A percentile compares a stretch with the other conserved stretches of the same genome.
Conservation (phyloP, 176 grass and related monocot genomes). For the Phragmites australis region DNA sequence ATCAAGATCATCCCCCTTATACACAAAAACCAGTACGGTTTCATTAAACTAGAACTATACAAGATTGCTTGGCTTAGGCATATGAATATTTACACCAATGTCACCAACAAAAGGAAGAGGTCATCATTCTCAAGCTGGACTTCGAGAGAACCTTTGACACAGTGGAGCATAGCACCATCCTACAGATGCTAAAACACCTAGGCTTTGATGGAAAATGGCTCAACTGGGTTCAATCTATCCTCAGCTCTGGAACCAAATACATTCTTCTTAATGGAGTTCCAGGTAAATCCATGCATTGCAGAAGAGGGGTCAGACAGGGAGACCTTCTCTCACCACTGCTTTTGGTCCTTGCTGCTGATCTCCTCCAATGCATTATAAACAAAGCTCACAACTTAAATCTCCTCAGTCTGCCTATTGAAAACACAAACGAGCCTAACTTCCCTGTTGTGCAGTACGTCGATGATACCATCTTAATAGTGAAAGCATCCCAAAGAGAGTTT, state of each 20-base stretch:
- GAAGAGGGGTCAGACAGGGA: neutral
- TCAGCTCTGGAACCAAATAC: neutral
- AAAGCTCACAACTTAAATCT: neutral
- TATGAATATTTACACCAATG: neutral
- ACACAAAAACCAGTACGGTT: neutral
- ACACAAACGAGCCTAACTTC: too few species aligned
- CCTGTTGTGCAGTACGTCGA: too few species aligned
- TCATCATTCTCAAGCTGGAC: neutral
- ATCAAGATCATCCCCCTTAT: neutral
- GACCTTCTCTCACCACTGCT: neutral
- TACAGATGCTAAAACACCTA: neutral
- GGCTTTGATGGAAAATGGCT: neutral
- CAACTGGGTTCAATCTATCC: neutral
- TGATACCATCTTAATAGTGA: too few species aligned
- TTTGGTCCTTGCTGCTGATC: neutral
- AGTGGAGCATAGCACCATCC: neutral
- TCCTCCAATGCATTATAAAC: neutral
- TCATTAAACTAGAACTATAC: neutral
- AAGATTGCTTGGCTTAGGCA: neutral
- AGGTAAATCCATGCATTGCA: neutral
- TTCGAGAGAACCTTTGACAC: neutral
- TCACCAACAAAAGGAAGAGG: neutral
- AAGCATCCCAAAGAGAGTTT: too few species aligned
- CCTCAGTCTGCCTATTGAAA: too few species aligned
- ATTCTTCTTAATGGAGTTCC: neutral